Conservation (phyloP, 345 rosid genomes). For the Syzygium grande region DNA sequence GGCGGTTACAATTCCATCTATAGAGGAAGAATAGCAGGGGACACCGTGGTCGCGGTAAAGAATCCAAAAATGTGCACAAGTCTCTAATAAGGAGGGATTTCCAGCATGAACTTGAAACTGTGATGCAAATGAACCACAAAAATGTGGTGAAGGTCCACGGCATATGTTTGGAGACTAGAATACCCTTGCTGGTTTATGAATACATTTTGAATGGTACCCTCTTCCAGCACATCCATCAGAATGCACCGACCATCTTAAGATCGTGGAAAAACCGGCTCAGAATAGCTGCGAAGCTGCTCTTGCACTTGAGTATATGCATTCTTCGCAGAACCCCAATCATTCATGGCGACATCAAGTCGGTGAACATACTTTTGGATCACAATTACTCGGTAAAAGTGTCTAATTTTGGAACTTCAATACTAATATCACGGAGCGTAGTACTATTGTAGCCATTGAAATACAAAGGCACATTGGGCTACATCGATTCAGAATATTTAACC, state of each 20-base stretch:
- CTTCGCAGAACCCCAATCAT: neutral
- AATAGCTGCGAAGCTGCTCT: neutral
- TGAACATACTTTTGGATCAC: neutral
- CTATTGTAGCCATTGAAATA: neutral
- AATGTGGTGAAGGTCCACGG: neutral
- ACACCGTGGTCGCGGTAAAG: neutral
- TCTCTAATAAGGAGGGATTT: neutral
- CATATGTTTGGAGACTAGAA: neutral
- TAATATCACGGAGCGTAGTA: neutral
- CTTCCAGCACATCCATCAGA: neutral
- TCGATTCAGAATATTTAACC: neutral
- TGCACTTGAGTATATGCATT: neutral
- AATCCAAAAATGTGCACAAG: neutral
- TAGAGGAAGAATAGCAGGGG: neutral
- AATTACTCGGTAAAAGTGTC: neutral
- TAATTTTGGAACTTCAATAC: neutral
- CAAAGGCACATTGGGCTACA: neutral
- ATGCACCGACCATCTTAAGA: neutral
- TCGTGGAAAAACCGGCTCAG: accelerated
- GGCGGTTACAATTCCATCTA: neutral
- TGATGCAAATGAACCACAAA: neutral
- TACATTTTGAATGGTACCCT: neutral
- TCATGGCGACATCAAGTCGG: accelerated
- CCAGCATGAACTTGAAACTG: neutral
- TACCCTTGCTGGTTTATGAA: neutral